A percentile compares a stretch with the other conserved stretches of the same genome.
These are phyloP conservation scores for Tulasnella sp. DNA, from an alignment of 768 basidiomycete genomes.

Conservation along the genomic window DNA sequence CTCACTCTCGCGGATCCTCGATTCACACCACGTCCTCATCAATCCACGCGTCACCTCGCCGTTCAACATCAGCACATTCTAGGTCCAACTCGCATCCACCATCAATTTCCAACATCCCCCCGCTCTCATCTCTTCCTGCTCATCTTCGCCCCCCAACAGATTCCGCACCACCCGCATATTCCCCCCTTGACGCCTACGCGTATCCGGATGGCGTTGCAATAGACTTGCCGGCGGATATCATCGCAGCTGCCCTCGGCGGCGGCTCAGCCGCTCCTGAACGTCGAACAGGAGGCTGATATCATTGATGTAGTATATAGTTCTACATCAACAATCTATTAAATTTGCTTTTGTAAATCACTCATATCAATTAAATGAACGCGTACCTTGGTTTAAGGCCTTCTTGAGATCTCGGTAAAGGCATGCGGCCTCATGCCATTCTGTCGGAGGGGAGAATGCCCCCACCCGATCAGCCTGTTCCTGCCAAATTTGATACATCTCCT, in stretches of 20 bases:
- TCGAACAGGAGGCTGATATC: too few relatives aligned
- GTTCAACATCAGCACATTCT: constrained; percentile 8
- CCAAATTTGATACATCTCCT: too few relatives aligned
- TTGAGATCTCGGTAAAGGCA: too few relatives aligned
- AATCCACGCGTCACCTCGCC: constrained; percentile 32
- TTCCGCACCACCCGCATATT: constrained; percentile 74
- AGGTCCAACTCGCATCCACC: constrained; percentile 5
- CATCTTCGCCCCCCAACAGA: constrained; percentile 7
- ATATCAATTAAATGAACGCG: too few relatives aligned
- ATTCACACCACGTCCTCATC: constrained; percentile 23
- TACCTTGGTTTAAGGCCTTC: too few relatives aligned
- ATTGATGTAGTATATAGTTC: too few relatives aligned
- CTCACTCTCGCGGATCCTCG: constrained; percentile 13
- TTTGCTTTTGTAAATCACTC: too few relatives aligned
- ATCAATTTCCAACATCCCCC: neutral
- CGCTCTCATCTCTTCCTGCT: neutral
- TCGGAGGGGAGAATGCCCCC: too few relatives aligned
- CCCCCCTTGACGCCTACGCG: constrained; percentile 72
- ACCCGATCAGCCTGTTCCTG: too few relatives aligned
- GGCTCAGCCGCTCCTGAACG: too few relatives aligned
- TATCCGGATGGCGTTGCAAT: constrained; percentile 86
- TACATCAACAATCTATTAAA: too few relatives aligned
- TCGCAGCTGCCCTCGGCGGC: constrained; percentile 80
- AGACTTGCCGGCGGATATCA: constrained; percentile 84
- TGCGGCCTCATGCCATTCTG: too few relatives aligned